Base-by-base conservation (phyloP, 352 stramenopile genomes). In the Globisporangium recalcitrans region DNA sequence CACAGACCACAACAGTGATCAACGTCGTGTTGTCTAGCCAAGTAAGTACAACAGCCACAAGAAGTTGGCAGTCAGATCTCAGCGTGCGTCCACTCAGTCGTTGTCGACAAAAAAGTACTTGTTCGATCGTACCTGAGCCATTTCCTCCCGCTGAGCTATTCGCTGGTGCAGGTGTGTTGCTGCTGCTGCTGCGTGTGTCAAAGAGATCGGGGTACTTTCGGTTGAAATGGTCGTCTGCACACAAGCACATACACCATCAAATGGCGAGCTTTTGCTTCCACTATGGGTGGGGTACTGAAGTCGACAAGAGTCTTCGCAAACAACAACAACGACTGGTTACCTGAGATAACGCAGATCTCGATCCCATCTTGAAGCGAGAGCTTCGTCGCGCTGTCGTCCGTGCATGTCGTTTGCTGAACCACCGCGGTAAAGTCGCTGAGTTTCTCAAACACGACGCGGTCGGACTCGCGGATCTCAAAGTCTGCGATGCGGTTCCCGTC, bases 401-500 rank as follows among this genome's bases (percentile, higher is more conserved):
- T 21, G 7, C 53, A 60, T n/a, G 32, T 26, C 7, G 31, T 8
- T 22, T 55, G 57, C 42, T 52, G 57, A 7, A 62, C n/a, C 26
- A 55, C 24, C 16, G 16, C 57, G 8, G 22, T 22, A 14, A 52
- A 52, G 10, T 19, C 47, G 31, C 32, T 14, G 14, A 40, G 8
- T 8, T 54, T 52, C 27, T 62, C 42, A 31, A 62, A 60, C 10
- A 62, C 31, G 24, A 47, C 57, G 36, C 26, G 42, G n/a, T 62
- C 57, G 21, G 57, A 62, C 42, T 55, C 42, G 9, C 57, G 57
- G 29, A 62, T 62, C 42, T 62, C 57, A 62, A 62, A 62, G 22
- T 62, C 57, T 21, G 22, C 16, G 57, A 62, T 62, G 34, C 46
- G 57, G 13, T 42, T 62, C 6, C 21, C 46, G 29, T 19, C 56